A percentile compares a stretch with the other conserved stretches of the same genome.
Conservation (phyloP, 495 filamentous ascomycete species). For the Podospora pseudopauciseta region DNA sequence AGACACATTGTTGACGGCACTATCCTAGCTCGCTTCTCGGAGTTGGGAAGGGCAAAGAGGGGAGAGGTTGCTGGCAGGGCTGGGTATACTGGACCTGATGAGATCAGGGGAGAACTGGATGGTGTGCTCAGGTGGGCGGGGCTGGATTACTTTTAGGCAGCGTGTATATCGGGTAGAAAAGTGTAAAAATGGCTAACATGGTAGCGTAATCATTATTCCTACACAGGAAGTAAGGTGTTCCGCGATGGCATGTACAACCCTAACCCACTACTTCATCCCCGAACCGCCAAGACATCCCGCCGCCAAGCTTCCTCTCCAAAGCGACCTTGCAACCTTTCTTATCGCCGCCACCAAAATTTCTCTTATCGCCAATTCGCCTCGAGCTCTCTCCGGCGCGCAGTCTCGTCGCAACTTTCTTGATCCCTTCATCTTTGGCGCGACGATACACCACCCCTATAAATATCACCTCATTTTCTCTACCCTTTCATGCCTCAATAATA, state of each 20-base stretch:
- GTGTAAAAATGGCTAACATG: not conserved
- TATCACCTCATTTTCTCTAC: not conserved
- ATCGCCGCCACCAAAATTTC: slow-evolving; percentile 7
- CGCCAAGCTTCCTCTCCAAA: not conserved
- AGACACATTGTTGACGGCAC: slow-evolving; percentile 51
- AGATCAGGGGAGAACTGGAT: slow-evolving; percentile 35
- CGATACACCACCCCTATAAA: not conserved
- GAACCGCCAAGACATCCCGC: not conserved
- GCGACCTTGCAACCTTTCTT: not conserved
- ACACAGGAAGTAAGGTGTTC: too few relatives aligned
- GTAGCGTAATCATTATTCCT: too few relatives aligned
- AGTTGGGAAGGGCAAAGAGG: slow-evolving; percentile 62
- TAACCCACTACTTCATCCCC: not conserved
- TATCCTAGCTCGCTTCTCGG: slow-evolving; percentile 60
- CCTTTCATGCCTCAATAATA: not conserved
- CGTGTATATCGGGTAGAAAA: not conserved
- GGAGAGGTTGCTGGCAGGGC: slow-evolving; percentile 67
- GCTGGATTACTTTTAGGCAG: slow-evolving; percentile 31
- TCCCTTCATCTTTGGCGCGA: not conserved
- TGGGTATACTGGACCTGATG: slow-evolving; percentile 40
- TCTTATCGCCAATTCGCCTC: slow-evolving; percentile 11
- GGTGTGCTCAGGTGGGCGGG: slow-evolving; percentile 35
- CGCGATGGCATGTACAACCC: not conserved
- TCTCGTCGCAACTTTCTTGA: not conserved
- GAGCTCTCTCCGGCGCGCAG: not conserved